Conservation (phyloP, 2,329 filamentous ascomycete species). For the Pseudogymnoascus sp. region DNA sequence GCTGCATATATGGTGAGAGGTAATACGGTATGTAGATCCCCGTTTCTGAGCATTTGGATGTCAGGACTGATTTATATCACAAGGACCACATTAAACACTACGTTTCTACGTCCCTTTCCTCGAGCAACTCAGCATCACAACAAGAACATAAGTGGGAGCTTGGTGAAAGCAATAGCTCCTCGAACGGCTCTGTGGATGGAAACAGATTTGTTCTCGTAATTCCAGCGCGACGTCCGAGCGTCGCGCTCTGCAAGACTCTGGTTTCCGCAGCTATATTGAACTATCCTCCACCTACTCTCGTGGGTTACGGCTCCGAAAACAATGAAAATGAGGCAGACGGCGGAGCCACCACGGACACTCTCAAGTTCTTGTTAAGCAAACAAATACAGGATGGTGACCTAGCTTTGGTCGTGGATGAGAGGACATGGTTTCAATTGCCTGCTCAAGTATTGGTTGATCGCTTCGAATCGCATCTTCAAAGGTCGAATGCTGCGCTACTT, state of each 20-base stretch:
- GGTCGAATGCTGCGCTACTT: slow-evolving; percentile 39
- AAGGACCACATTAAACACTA: neutral
- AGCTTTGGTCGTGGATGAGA: slow-evolving; percentile 45
- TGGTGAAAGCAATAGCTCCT: neutral
- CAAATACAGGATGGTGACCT: slow-evolving; percentile 47
- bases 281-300: slow-evolving; percentile 50
- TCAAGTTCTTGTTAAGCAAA: slow-evolving; percentile 40
- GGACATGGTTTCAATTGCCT: slow-evolving; percentile 47
- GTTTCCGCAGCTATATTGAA: slow-evolving; percentile 51
- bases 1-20: slow-evolving; percentile 7
- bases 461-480: slow-evolving; percentile 42
- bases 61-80: neutral
- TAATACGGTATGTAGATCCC: neutral
- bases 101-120: neutral
- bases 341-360: slow-evolving; percentile 15
- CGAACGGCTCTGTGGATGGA: neutral
- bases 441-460: slow-evolving; percentile 48
- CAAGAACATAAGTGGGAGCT: neutral
- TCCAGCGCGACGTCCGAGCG: slow-evolving; percentile 36
- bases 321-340: slow-evolving; percentile 6
- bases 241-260: slow-evolving; percentile 48
- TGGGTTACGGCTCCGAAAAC: slow-evolving; percentile 36
- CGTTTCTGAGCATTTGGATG: neutral
- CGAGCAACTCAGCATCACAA: neutral
- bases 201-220: slow-evolving; percentile 48